Evolutionary conservation across 169 alveolate species (phyloP).

Genomic region (Ichthyophthirius multifiliis): DNA sequence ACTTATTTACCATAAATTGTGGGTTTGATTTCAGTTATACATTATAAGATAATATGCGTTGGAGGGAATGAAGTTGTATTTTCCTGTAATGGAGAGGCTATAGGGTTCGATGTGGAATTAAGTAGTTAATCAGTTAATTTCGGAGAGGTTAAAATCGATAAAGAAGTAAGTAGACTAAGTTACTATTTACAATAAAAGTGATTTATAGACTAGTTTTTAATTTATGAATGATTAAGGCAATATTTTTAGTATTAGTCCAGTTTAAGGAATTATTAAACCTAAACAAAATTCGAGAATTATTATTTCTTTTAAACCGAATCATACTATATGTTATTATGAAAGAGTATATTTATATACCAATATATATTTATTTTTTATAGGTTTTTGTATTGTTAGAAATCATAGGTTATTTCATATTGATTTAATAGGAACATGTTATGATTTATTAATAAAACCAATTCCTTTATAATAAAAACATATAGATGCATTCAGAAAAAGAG

Average conservation of each 20-base stretch:
- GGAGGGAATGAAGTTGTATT: conserved; percentile 79
- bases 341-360: conserved; percentile 40
- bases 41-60: conserved; percentile 49
- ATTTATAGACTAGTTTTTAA: conserved; percentile 67
- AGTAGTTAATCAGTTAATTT: conserved; percentile 68
- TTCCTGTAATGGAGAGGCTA: conserved; percentile 69
- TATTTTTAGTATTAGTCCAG: conserved; percentile 57
- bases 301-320: conserved; percentile 73
- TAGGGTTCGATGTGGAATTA: conserved; percentile 57
- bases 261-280: conserved; percentile 68
- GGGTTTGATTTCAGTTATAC: conserved; percentile 55
- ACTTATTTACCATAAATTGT: conserved; percentile 63
- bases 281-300: conserved; percentile 67
- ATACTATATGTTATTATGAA: conserved; percentile 74
- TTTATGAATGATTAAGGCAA: conserved; percentile 65
- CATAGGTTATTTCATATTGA: conserved; percentile 71
- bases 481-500: conserved; percentile 76
- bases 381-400: conserved; percentile 63
- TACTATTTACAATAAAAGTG: conserved; percentile 73
- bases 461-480: conserved; percentile 77
- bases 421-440: conserved; percentile 82
- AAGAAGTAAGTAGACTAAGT: conserved; percentile 69
- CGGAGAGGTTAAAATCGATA: conserved; percentile 72
- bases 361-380: not conserved
- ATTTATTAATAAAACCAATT: conserved; percentile 66